Base-by-base conservation (phyloP, 2,329 filamentous ascomycete genomes). In the Cladosporium sp. region DNA sequence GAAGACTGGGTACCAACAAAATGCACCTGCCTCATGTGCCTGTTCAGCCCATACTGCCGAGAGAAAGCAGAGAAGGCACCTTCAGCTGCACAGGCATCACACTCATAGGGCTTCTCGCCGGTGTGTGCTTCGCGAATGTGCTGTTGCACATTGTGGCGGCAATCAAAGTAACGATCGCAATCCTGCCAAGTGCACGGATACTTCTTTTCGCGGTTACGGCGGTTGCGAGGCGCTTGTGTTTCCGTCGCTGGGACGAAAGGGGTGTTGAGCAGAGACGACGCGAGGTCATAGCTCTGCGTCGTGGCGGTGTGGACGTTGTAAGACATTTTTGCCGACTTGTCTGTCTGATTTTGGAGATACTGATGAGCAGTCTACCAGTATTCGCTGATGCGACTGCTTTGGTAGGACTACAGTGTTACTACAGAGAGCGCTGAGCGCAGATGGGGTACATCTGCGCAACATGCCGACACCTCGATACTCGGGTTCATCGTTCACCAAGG, bases 51-150 rank as follows among this genome's bases (percentile, higher is more conserved):
- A 13, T 30, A 64, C 18, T 26, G 49, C 13, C 66, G 23, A n/a
- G 51, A 25, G 49, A 66, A 68, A 10, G n/a, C 28, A 1, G 18
- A 25, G 3, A 36, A 14, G 43, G 34, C 39, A 5, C 26, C 58
- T 7, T 54, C 30, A 16, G 21, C 21, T n/a, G 30, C 63, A 34
- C 68, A 71, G n/a, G 61, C n/a, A 2, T 61, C 25, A 39, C 70
- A 71, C n/a, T 11, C 39, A 60, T 63, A 63, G 1, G 67, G 69
- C 18, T 65, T 59, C 39, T 68, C 63, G 28, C 21, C 7, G 6
- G 70, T 71, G 58, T 71, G 70, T 32, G 54, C 54, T 46, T 70
- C 69, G 14, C 68, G 65, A 25, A 69, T 63, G 58, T 71, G 70
- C 58, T 71, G 70, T 7, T 65, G 18, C 26, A 70, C 64, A 26